Evolutionary conservation across 306 rosid species (phyloP), one percentile per base, ranked within the genome.

Genomic region (Vigna angularis): DNA sequence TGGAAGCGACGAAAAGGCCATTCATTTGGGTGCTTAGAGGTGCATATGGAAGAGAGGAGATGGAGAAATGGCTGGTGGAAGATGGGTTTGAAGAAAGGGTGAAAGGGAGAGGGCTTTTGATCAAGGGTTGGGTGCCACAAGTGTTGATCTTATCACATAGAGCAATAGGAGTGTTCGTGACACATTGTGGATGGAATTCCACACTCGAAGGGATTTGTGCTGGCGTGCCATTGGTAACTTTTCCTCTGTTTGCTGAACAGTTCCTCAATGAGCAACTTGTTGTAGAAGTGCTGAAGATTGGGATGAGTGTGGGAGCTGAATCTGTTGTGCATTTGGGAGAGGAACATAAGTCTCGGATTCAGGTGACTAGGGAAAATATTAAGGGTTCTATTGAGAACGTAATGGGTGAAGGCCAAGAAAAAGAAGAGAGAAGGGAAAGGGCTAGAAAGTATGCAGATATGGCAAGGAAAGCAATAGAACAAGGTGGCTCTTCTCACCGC

Each of bases 71-170:
- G 64, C 64, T 57, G 15, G 1, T 22, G 36, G 64, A 57, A 57
- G 9, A 57, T 9, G 64, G 36, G n/a, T 57, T 57, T 57, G 64
- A 57, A 57, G 64, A 84, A 42, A 85, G 91, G 76, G 74, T 68
- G 0, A 78, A 58, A 42, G 85, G 66, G 57, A 85, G 84, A 66
- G 86, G 93, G 1, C 7, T 88, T 7, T 6, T 91, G 76, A 82
- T 88, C 4, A 11, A 79, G 8, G 93, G 89, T 14, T 88, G 96
- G 96, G 93, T 84, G 0, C 91, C 91, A 9, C 96, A 87, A 47
- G 40, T 86, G 11, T 51, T 82, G 30, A 85, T 91, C 18, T 40
- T 91, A 10, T 83, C 91, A 36, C 92, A 90, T 28, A 79, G 12
- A 0, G 75, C 90, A 20, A 66, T 81, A 7, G 90, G 93, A 5